Evolutionary conservation across 331 rosid species (phyloP).

Genomic region (Quercus phellos): DNA sequence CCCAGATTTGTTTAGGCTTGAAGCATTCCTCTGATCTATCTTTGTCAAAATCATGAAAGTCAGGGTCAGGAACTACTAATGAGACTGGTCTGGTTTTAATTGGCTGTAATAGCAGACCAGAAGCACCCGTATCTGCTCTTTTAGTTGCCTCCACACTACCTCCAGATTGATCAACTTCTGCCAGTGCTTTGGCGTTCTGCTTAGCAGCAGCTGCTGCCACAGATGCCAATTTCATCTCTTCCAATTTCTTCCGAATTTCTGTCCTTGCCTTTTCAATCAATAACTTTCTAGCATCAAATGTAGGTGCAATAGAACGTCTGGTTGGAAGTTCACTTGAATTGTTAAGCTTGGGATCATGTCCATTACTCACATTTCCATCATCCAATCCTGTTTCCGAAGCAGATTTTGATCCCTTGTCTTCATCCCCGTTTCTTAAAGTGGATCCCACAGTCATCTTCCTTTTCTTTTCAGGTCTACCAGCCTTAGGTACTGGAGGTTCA

Average conservation of each 20-base stretch:
- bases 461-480: slow-evolving; percentile 54
- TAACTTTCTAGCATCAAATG: slow-evolving; percentile 73
- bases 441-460: slow-evolving; percentile 53
- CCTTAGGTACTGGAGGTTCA: slow-evolving; percentile 45
- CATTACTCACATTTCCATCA: slow-evolving; percentile 55
- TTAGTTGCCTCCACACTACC: slow-evolving; percentile 26
- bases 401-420: slow-evolving; percentile 42
- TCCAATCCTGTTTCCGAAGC: slow-evolving; percentile 50
- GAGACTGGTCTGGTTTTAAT: slow-evolving; percentile 48
- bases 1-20: slow-evolving; percentile 98
- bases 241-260: slow-evolving; percentile 72
- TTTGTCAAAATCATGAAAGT: slow-evolving; percentile 92
- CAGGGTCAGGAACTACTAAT: slow-evolving; percentile 84
- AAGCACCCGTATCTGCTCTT: slow-evolving; percentile 28
- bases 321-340: slow-evolving; percentile 43
- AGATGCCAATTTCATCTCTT: slow-evolving; percentile 62
- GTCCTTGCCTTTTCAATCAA: slow-evolving; percentile 82
- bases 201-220: slow-evolving; percentile 29
- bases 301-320: slow-evolving; percentile 69
- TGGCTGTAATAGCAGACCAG: slow-evolving; percentile 42
- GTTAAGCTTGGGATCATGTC: slow-evolving; percentile 40
- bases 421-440: slow-evolving; percentile 46
- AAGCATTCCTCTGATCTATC: slow-evolving; percentile 94
- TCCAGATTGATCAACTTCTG: slow-evolving; percentile 39
- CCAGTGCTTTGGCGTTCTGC: slow-evolving; percentile 34